Evolutionary conservation across 441 rosid genomes (phyloP), one percentile per base, ranked within the genome.

Genomic region (Gossypium trilobum): DNA sequence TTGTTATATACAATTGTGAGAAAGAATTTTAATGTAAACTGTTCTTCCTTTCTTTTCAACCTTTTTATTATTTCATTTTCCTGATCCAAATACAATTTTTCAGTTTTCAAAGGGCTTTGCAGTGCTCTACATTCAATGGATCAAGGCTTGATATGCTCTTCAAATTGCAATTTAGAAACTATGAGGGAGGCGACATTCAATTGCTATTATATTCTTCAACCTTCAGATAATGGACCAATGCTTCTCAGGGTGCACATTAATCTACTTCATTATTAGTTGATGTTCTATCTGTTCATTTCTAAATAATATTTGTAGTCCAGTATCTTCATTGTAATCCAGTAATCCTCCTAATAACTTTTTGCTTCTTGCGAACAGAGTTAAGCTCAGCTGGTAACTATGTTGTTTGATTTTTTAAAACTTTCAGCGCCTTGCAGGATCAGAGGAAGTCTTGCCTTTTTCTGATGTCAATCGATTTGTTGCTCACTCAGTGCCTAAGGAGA

Each of bases 41-140:
- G 23, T 50, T 67, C 57, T 67, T 66, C 22, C 39, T 23, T 66
- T 66, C 11, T 25, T 23, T 67, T 25, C 8, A 11, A 62, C 19
- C 16, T 48, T 22, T 66, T 67, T 48, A 3, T 67, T 67, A 67
- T 50, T 50, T 4, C 71, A 27, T 27, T 25, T 50, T 67, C 57
- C 36, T 67, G 20, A 67, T 67, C 42, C 58, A 23, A 33, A 58
- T 73, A 42, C 25, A 31, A 17, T 31, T 62, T 61, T 74, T 78
- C 90, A 93, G 98, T 88, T 78, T 88, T 93, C 78, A 88, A 70
- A 84, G 98, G 91, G 66, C 86, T 93, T 74, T 85, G 97, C 84
- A 75, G 75, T 73, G 80, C 86, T 78, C 78, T 93, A 51, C 86
- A 85, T 71, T 83, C 91, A 74, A 73, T 86, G 87, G 98, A 93